Evolutionary conservation across 331 rosid genomes (phyloP).

Genomic region (Dryas integrifolia): DNA sequence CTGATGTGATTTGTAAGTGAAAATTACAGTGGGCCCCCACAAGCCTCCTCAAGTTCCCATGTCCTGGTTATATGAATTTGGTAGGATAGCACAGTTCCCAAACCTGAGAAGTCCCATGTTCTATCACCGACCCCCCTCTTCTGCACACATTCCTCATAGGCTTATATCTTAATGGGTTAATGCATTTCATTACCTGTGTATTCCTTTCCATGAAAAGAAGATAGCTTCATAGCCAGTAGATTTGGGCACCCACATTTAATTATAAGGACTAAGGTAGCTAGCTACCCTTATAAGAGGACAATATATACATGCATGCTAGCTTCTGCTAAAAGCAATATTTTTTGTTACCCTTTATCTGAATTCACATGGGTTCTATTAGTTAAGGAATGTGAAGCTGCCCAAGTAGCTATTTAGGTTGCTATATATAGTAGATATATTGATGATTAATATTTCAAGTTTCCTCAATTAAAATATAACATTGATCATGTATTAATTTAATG

Average conservation of each 20-base stretch:
- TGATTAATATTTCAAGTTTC: too few species aligned
- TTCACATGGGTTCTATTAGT: neutral
- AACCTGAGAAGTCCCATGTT: constrained; percentile 54
- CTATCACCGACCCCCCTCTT: constrained; percentile 37
- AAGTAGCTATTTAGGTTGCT: neutral
- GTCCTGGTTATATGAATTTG: constrained; percentile 52
- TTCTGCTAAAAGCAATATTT: too few species aligned
- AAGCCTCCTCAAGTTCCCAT: constrained; percentile 52
- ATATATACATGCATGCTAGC: too few species aligned
- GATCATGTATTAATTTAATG: neutral
- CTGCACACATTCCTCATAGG: constrained; percentile 42
- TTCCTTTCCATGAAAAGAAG: neutral
- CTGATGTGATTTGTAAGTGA: neutral
- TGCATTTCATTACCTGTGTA: neutral
- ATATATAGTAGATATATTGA: neutral
- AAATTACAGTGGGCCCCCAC: constrained; percentile 17
- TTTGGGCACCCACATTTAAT: too few species aligned
- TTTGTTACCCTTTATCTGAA: neutral
- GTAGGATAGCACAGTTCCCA: constrained; percentile 53
- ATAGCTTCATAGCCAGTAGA: neutral
- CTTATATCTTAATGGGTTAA: neutral
- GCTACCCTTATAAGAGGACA: too few species aligned
- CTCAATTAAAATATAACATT: too few species aligned
- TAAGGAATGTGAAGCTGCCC: neutral
- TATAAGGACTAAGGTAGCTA: too few species aligned